phyloP scores from a whole-genome alignment of 1,284 basidiomycete species.

The Jaminaea rosea region DNA sequence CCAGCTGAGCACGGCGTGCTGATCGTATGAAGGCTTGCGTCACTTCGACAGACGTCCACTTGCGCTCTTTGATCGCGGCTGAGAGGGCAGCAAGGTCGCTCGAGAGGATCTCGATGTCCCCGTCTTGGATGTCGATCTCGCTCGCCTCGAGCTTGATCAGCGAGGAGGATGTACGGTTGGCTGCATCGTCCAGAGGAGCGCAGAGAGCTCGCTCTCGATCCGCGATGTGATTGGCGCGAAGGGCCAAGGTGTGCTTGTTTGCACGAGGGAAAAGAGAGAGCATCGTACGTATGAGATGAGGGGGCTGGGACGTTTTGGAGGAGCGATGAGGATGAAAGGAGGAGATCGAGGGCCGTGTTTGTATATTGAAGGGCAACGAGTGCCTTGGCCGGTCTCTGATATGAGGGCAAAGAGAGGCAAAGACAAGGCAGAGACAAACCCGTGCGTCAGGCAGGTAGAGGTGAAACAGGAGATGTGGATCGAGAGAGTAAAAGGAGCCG shows the following conservation, averaged over 20 bases:
- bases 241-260: neutral
- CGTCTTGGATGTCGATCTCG: neutral
- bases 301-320: too few species aligned
- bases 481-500: too few species aligned
- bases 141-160: neutral
- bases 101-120: constrained; percentile 19
- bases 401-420: too few species aligned
- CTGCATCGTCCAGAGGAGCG: neutral
- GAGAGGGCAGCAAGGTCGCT: constrained; percentile 26
- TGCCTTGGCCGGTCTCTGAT: too few species aligned
- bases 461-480: too few species aligned
- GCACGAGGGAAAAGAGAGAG: neutral
- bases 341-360: too few species aligned
- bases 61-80: constrained; percentile 17
- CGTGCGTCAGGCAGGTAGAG: too few species aligned
- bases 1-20: constrained; percentile 58
- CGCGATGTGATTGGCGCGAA: neutral
- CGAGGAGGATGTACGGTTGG: neutral
- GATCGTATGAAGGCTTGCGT: constrained; percentile 65
- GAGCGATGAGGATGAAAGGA: too few species aligned
- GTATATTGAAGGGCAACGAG: too few species aligned
- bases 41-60: constrained; percentile 65
- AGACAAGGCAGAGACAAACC: too few species aligned
- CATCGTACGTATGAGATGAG: too few species aligned
- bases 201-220: neutral